Percentiles rank a stretch among this genome's conserved stretches.
Conservation (phyloP, 495 filamentous ascomycete genomes). For the Hyaloscypha finlandica region DNA sequence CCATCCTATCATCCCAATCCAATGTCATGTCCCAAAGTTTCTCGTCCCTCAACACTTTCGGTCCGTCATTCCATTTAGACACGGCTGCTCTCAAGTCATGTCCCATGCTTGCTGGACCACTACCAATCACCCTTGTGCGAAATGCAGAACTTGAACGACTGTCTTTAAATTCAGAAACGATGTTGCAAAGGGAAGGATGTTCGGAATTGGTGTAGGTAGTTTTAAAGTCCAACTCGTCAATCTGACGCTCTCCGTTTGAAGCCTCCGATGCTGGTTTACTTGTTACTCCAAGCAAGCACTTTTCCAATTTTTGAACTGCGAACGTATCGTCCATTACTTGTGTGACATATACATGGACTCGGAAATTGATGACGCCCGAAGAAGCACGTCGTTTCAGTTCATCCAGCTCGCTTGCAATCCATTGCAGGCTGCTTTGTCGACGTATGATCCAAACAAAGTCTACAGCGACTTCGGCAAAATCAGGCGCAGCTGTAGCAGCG, state of each 20-base stretch:
- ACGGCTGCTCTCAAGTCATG: slow-evolving; percentile 56
- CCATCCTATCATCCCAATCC: slow-evolving; percentile 53
- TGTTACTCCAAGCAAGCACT: too few relatives aligned
- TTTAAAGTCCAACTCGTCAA: neutral
- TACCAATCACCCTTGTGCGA: slow-evolving; percentile 57
- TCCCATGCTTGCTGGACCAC: slow-evolving; percentile 63
- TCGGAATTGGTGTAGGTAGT: slow-evolving; percentile 7
- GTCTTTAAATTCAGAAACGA: slow-evolving; percentile 42
- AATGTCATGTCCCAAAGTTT: slow-evolving; percentile 56
- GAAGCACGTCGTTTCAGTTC: too few relatives aligned
- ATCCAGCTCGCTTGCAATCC: too few relatives aligned
- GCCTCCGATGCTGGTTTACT: too few relatives aligned
- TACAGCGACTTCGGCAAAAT: too few relatives aligned
- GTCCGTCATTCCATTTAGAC: slow-evolving; percentile 49
- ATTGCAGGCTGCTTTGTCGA: too few relatives aligned
- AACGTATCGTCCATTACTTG: slow-evolving; percentile 49
- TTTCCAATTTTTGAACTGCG: slow-evolving; percentile 41
- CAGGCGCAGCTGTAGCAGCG: too few relatives aligned
- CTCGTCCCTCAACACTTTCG: slow-evolving; percentile 55
- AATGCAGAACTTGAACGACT: slow-evolving; percentile 41
- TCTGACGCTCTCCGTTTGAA: slow-evolving; percentile 37
- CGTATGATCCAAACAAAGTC: too few relatives aligned
- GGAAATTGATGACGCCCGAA: too few relatives aligned
- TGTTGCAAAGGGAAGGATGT: slow-evolving; percentile 37
- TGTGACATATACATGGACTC: too few relatives aligned